Evolutionary conservation across 2,329 filamentous ascomycete species (phyloP), one percentile per base, ranked within the genome.

Genomic region (Botrytis hyacinthi): DNA sequence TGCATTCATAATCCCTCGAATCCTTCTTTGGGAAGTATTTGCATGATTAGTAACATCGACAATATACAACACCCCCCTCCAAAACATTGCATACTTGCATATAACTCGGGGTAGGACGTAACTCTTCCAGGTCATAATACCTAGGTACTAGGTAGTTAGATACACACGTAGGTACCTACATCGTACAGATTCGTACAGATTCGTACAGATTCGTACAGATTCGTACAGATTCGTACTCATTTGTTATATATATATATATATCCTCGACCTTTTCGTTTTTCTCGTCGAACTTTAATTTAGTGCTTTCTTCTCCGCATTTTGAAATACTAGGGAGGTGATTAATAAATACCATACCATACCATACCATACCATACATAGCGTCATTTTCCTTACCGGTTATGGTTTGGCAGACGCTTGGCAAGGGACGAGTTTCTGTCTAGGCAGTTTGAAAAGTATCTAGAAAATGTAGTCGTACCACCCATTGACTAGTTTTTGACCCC

Each of bases 271-370:
- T 54, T 42, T 40, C 29, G 8, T 20, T n/a, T n/a, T 14, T 26
- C 48, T 42, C 6, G 61, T 32, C 61, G 8, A 3, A 65, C 16
- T 57, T 29, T 57, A 29, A 29, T 46, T 22, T 65, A 65, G 61
- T 65, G 61, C 61, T 46, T 32, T 16, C 48, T 65, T 69, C 66
- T 69, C 66, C 66, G 66, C 66, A 69, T 69, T 69, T 57, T 59
- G 66, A 42, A 68, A 54, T 29, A 7, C 48, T 46, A 40, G 42
- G 42, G 12, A 16, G 5, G 48, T 10, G 29, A 42, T 59, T 9
- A 40, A 26, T 8, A 32, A n/a, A 44, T 12, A 35, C n/a, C 37
- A 40, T 40, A 40, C 37, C 37, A 40, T 40, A 40, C 35, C 35
- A n/a, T n/a, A n/a, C n/a, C n/a, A n/a, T n/a, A n/a, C n/a, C 18